Evolutionary conservation across 768 basidiomycete species (phyloP).

Genomic region (Omphalotus guepiniiformis): DNA sequence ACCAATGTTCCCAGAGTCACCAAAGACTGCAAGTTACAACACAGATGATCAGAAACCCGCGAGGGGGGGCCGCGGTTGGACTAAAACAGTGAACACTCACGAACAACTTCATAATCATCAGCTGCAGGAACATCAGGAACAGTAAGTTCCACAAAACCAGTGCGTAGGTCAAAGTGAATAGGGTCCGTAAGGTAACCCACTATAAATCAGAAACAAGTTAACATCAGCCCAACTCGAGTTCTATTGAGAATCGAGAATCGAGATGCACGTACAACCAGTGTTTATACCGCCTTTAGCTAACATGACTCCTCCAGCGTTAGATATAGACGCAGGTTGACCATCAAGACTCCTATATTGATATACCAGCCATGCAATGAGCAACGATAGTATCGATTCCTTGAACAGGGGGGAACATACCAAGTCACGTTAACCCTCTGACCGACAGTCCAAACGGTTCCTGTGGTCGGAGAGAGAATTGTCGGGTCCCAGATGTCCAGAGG

Average conservation of each 20-base stretch:
- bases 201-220: not conserved
- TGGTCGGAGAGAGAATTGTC: not conserved
- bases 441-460: not conserved
- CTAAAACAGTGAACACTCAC: not conserved
- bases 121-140: not conserved
- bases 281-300: not conserved
- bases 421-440: not conserved
- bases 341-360: not conserved
- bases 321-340: not conserved
- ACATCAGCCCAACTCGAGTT: not conserved
- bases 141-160: too few relatives aligned
- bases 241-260: not conserved
- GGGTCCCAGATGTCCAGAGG: conserved; percentile 1
- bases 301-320: not conserved
- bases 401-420: not conserved
- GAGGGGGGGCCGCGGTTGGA: not conserved
- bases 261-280: not conserved
- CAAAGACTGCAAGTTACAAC: not conserved
- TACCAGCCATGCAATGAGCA: too few relatives aligned
- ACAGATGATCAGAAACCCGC: not conserved
- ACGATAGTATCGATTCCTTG: too few relatives aligned
- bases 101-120: not conserved
- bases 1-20: not conserved
- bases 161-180: too few relatives aligned
- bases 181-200: not conserved